Evolutionary conservation across 495 filamentous ascomycete species (phyloP).

Genomic region (Hypoxylon crocopeplum): DNA sequence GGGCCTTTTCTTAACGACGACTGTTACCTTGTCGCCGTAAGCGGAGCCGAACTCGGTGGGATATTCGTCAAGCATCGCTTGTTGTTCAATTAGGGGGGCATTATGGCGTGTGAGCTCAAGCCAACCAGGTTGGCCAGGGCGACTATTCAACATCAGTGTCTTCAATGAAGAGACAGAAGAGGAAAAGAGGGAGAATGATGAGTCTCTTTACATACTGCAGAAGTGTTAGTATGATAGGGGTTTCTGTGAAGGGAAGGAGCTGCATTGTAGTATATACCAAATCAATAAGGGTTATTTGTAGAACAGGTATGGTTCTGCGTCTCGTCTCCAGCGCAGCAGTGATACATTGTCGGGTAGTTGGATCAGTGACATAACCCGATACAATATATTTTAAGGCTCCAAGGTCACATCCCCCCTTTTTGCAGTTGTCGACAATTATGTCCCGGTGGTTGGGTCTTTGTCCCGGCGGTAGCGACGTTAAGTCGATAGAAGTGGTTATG

Average conservation of each 20-base stretch:
- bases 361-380: neutral
- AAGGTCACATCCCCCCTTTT: neutral
- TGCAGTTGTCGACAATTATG: conserved; percentile 6
- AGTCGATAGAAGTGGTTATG: too few relatives aligned
- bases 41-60: neutral
- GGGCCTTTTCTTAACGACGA: too few relatives aligned
- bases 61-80: conserved; percentile 13
- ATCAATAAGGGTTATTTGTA: too few relatives aligned
- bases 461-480: too few relatives aligned
- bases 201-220: conserved; percentile 1
- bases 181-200: neutral
- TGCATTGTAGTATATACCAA: too few relatives aligned
- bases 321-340: too few relatives aligned
- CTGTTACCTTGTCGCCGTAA: too few relatives aligned
- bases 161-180: neutral
- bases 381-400: neutral
- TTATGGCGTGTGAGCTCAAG: neutral
- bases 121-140: conserved; percentile 1
- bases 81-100: conserved; percentile 4
- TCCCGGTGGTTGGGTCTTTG: conserved; percentile 6
- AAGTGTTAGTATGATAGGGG: neutral
- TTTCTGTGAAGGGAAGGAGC: neutral
- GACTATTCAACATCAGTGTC: conserved; percentile 2
- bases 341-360: too few relatives aligned
- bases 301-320: too few relatives aligned